Evolutionary conservation across 768 basidiomycete species (phyloP).

Genomic region (Tricholoma hemisulphureum): DNA sequence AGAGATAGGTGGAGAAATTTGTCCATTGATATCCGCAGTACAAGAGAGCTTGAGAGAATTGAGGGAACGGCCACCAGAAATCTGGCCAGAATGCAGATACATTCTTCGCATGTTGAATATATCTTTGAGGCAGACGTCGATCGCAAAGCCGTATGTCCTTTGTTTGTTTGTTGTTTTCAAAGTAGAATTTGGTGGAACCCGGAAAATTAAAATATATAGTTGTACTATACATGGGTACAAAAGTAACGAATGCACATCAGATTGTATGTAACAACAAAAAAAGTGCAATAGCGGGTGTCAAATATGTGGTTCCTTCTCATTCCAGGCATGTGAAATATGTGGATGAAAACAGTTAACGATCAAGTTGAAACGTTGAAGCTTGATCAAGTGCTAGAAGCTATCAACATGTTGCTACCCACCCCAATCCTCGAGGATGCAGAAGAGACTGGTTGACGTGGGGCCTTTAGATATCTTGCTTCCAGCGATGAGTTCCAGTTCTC

Average conservation of each 20-base stretch:
- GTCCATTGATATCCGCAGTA: background rate
- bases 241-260: background rate
- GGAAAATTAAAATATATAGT: background rate
- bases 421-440: background rate
- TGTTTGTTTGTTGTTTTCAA: background rate
- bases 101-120: background rate
- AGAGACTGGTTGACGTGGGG: background rate
- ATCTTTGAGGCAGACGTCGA: background rate
- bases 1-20: background rate
- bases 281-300: background rate
- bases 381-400: background rate
- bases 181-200: background rate
- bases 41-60: background rate
- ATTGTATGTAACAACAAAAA: background rate
- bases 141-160: background rate
- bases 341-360: background rate
- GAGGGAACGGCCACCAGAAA: background rate
- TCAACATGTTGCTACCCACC: background rate
- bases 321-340: background rate
- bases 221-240: background rate
- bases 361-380: background rate
- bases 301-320: background rate
- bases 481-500: background rate
- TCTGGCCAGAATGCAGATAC: background rate
- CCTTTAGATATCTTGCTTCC: background rate